Conservation (phyloP, 2,329 filamentous ascomycete genomes). For the Dothiorella sarmentorum region DNA sequence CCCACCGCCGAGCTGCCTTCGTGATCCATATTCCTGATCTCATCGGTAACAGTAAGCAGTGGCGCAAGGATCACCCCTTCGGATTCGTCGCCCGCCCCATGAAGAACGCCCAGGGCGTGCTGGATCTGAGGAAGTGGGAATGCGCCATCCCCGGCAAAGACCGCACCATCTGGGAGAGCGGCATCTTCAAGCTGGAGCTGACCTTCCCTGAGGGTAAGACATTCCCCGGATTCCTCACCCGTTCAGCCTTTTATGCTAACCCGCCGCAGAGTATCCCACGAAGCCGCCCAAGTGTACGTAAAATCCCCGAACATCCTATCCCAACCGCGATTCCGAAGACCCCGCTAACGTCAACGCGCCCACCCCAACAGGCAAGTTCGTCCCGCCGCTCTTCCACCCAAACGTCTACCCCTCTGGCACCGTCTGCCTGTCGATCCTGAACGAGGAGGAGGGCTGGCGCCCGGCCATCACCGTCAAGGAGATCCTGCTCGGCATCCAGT, state of each 20-base stretch:
- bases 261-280: conserved; percentile 80
- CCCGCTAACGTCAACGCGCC: conserved; percentile 12
- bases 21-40: conserved; percentile 22
- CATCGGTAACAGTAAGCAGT: conserved; percentile 72
- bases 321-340: conserved; percentile 17
- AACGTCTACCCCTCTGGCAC: conserved; percentile 99
- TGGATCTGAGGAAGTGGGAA: conserved; percentile 95
- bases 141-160: conserved; percentile 95
- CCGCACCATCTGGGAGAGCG: conserved; percentile 97
- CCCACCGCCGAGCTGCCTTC: background rate
- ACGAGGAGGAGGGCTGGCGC: conserved; percentile 98
- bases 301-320: background rate
- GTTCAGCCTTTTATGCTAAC: background rate
- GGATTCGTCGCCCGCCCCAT: conserved; percentile 92
- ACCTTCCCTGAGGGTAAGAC: conserved; percentile 84
- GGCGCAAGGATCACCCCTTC: conserved; percentile 95
- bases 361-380: conserved; percentile 76
- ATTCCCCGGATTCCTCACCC: no score
- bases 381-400: conserved; percentile 92
- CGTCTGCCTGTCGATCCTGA: conserved; percentile 93
- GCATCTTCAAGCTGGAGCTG: conserved; percentile 90
- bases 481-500: conserved; percentile 93
- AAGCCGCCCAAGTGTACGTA: conserved; percentile 91
- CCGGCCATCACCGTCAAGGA: conserved; percentile 98
- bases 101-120: conserved; percentile 71